Base-by-base conservation (phyloP, 139 green algal species). In the Coelastrella sp. region DNA sequence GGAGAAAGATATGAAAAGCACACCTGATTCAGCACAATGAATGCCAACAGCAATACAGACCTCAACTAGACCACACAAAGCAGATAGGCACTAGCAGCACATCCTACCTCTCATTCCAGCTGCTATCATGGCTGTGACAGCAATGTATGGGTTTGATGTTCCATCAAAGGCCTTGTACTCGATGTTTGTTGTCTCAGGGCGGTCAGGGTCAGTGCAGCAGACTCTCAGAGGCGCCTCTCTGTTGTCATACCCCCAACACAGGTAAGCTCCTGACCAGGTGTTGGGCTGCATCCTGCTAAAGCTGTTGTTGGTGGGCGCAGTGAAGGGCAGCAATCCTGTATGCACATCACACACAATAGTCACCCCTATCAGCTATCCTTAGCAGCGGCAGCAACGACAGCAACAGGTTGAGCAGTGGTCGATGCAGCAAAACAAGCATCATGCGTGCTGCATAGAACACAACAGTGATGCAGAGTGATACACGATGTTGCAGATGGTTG, bases 61-160 rank as follows among this genome's bases (percentile, higher is more conserved):
- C 0, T 11, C 8, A 17, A 51, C 34, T 30, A 27, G 67, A 27
- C 53, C 4, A 5, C 2, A 53, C 35, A 35, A 35, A n/a, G n/a
- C n/a, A n/a, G 37, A 41, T 1, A 53, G 9, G 9, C 4, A 19
- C 35, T 34, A 19, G 37, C 19, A 41, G 41, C 32, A n/a, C 67
- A 35, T n/a, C 79, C 25, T 30, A 85, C 87, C 87, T 50, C 81
- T 37, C 75, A 95, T 86, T 11, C 93, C 93, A 4, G 93, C 93
- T 4, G 83, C 86, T 3, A 93, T 50, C 2, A 95, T 50, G 0
- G 89, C 93, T 0, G 88, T 79, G 0, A 94, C 64, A 0, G 79
- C 93, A 5, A 96, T 53, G 90, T 96, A 90, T 1, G 93, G 93
- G 84, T 96, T 96, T n/a, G 82, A 74, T 2, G 86, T 88, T 25